These are phyloP conservation scores for Leucocoprinus leucothites DNA, from an alignment of 768 basidiomycete species.

Conservation along the genomic window DNA sequence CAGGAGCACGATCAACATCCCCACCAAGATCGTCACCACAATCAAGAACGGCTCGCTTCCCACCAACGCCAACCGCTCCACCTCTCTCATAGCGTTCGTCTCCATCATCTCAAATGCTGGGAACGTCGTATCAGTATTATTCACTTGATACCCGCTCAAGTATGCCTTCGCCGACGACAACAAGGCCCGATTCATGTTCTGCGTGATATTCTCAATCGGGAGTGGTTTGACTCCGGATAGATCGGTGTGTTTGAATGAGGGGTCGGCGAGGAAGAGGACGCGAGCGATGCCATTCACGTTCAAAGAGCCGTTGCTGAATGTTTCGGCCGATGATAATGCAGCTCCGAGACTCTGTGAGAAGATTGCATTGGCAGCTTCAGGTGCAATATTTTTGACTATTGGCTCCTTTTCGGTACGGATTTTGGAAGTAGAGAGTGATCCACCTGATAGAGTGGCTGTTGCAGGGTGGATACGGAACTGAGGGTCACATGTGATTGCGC, in stretches of 20 bases:
- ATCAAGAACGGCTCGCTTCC: too few species aligned
- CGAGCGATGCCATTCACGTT: background rate
- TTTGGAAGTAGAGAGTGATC: background rate
- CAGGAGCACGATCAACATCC: too few species aligned
- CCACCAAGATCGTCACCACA: too few species aligned
- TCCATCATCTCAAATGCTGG: too few species aligned
- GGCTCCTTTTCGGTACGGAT: background rate
- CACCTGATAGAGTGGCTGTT: background rate
- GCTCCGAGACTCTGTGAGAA: background rate
- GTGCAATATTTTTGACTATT: background rate
- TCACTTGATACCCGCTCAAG: background rate
- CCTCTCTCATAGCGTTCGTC: too few species aligned
- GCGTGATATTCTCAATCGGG: background rate
- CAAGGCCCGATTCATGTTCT: background rate
- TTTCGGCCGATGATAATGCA: background rate
- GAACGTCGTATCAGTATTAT: too few species aligned
- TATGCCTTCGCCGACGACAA: background rate
- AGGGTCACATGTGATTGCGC: background rate
- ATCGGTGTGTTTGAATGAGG: conserved; percentile 4
- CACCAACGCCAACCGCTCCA: too few species aligned
- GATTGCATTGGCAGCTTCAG: background rate
- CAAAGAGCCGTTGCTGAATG: background rate
- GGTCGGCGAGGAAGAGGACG: background rate
- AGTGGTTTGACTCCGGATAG: background rate
- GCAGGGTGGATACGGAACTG: background rate